These are phyloP conservation scores for Sarcodon sp. DNA, from an alignment of 768 basidiomycete species.

Conservation along the genomic window DNA sequence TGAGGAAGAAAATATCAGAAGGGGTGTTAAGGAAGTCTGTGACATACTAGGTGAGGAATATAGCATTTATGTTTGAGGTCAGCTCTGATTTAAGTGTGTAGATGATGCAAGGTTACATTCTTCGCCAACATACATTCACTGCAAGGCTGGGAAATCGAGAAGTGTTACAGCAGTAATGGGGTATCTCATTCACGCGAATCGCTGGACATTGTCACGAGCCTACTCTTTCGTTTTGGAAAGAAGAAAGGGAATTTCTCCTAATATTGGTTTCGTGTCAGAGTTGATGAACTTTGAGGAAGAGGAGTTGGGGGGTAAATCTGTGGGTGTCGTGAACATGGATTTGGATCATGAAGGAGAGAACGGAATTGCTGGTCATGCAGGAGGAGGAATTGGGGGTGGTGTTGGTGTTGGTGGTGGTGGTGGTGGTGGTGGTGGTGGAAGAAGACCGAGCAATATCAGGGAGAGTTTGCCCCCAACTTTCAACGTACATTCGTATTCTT, in stretches of 20 bases:
- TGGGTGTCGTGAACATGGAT: constrained; percentile 44
- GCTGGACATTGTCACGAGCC: constrained; percentile 88
- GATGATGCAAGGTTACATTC: constrained; percentile 89
- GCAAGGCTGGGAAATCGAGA: constrained; percentile 91
- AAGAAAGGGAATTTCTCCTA: constrained; percentile 90
- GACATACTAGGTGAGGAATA: constrained; percentile 64
- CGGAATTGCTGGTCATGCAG: constrained; percentile 12
- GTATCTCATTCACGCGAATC: constrained; percentile 94
- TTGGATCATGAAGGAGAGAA: constrained; percentile 16
- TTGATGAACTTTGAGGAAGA: constrained; percentile 94
- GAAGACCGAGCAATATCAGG: constrained; percentile 51
- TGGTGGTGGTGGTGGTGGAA: constrained; percentile 9
- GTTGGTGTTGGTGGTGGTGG: constrained; percentile 5
- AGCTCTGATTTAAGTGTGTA: constrained; percentile 15
- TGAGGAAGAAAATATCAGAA: constrained; percentile 81
- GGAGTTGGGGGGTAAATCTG: constrained; percentile 68
- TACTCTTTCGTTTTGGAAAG: constrained; percentile 89
- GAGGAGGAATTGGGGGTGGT: constrained; percentile 6
- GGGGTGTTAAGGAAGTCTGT: constrained; percentile 76
- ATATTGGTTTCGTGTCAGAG: constrained; percentile 95
- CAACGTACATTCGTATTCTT: constrained; percentile 16
- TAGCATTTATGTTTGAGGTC: constrained; percentile 1
- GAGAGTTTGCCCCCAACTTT: constrained; percentile 64
- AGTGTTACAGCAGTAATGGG: constrained; percentile 96
- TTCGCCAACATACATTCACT: constrained; percentile 88